Evolutionary conservation across 2,329 filamentous ascomycete genomes (phyloP).

Genomic region (Trichoderma sp.): DNA sequence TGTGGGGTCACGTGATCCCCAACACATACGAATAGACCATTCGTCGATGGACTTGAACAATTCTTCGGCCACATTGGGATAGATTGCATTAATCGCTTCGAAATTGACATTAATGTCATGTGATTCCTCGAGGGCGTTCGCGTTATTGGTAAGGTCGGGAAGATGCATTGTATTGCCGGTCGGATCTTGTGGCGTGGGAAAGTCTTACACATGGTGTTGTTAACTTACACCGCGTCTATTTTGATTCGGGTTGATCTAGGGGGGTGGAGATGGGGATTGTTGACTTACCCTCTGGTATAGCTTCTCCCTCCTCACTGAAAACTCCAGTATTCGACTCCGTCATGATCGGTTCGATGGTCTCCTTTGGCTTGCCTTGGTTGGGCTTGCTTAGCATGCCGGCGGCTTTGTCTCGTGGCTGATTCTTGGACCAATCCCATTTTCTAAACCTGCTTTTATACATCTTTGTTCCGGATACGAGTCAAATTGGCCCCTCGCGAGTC

Average conservation of each 20-base stretch:
- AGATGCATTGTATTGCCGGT: not conserved
- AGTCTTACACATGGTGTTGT: not conserved
- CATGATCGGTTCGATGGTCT: not conserved
- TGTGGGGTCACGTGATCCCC: too few relatives aligned
- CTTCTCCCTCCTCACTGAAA: not conserved
- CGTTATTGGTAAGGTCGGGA: too few relatives aligned
- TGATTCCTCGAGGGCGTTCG: not conserved
- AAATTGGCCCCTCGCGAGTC: not conserved
- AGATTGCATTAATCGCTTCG: not conserved
- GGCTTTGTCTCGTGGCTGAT: not conserved
- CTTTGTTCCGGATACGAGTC: not conserved
- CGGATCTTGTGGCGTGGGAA: not conserved
- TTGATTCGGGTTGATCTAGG: not conserved
- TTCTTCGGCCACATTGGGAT: not conserved
- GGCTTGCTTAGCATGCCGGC: not conserved
- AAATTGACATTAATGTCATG: not conserved
- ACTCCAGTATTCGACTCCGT: rapidly evolving
- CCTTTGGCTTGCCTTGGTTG: not conserved
- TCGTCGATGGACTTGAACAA: not conserved
- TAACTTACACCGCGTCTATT: not conserved
- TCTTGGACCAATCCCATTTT: not conserved
- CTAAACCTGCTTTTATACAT: not conserved
- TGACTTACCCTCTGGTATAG: not conserved
- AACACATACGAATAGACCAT: not conserved
- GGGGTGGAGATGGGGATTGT: too few relatives aligned